Base-by-base conservation (phyloP, 345 rosid genomes). In the Brassica cretica region DNA sequence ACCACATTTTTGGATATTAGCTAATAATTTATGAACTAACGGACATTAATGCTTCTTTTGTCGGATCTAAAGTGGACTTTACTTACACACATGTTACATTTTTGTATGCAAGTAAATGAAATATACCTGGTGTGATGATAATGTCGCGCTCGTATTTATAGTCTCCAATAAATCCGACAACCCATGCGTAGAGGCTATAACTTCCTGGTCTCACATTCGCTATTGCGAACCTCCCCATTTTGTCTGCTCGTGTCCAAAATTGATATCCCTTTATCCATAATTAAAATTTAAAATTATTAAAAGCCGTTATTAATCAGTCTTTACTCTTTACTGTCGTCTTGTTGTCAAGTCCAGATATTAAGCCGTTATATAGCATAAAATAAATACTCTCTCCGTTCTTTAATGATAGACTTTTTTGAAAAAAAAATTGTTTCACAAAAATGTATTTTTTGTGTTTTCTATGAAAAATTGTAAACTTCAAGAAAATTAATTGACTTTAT, bases 181-280 rank as follows among this genome's bases (percentile, higher is more conserved):
- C 83, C 93, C 89, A 95, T 1, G 91, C 97, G 30, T 86, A 88
- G 70, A 95, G 82, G 77, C 77, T 89, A 46, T 95, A 91, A 10
- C 72, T 67, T 1, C 97, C 97, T 0, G 84, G 58, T 83, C 93
- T 84, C 41, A 89, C 84, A 58, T 95, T 88, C n/a, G 85, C 49
- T 15, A 93, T 87, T 4, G 37, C 5, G 83, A 95, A 95, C 82
- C 41, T 55, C 3, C 98, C 98, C 14, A 32, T 63, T 41, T 68
- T 66, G 78, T 88, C 84, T 3, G 97, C 81, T 84, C 55, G 68
- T 21, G 85, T 81, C 98, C 98, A 95, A 62, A 93, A 95, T 25
- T 95, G 99, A 81, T 95, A 91, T 37, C 94, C 98, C 99, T 95
- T 70, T 63, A 5, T 61, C 56, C 63, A 72, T 18, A 49, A 10